Evolutionary conservation across 1,139 yeast genomes (phyloP).

Genomic region (Candida sanyaensis): DNA sequence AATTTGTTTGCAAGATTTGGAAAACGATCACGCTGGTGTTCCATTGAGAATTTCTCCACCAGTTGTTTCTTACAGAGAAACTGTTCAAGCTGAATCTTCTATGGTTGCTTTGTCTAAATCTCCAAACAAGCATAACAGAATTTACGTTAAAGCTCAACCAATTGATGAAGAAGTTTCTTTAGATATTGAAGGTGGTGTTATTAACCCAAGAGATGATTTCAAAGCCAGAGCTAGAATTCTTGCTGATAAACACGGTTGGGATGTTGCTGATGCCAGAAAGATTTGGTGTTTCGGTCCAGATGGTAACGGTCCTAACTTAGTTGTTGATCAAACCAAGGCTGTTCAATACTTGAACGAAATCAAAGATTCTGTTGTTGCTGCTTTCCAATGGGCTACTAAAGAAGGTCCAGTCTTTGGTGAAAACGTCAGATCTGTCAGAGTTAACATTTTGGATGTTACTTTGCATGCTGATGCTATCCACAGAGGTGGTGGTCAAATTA

Average conservation of each 20-base stretch:
- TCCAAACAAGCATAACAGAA: conserved; percentile 99
- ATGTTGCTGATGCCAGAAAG: conserved; percentile 99
- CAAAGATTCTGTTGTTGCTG: conserved; percentile 99
- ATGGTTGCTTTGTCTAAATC: conserved; percentile 98
- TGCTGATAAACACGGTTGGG: conserved; percentile 99
- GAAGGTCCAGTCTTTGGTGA: conserved; percentile 99
- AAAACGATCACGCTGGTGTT: conserved; percentile 99
- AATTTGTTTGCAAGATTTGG: conserved; percentile 94
- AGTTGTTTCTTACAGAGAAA: conserved; percentile 98
- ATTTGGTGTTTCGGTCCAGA: conserved; percentile 99
- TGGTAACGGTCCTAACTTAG: conserved; percentile 98
- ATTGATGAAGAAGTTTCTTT: conserved; percentile 87
- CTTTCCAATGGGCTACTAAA: conserved; percentile 99
- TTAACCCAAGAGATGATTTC: conserved; percentile 97
- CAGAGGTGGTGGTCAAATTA: conserved; percentile 99
- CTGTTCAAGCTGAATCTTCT: conserved; percentile 90
- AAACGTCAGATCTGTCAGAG: conserved; percentile 92
- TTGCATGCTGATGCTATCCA: conserved; percentile 99
- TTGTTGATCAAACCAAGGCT: conserved; percentile 99
- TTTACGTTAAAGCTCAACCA: conserved; percentile 97
- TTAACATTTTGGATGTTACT: conserved; percentile 98
- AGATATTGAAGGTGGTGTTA: conserved; percentile 92
- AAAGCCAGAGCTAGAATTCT: conserved; percentile 98
- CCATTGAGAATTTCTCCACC: conserved; percentile 98
- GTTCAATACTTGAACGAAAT: conserved; percentile 98